Conservation (phyloP, 768 basidiomycete species). For the Psilocybe azurescens region DNA sequence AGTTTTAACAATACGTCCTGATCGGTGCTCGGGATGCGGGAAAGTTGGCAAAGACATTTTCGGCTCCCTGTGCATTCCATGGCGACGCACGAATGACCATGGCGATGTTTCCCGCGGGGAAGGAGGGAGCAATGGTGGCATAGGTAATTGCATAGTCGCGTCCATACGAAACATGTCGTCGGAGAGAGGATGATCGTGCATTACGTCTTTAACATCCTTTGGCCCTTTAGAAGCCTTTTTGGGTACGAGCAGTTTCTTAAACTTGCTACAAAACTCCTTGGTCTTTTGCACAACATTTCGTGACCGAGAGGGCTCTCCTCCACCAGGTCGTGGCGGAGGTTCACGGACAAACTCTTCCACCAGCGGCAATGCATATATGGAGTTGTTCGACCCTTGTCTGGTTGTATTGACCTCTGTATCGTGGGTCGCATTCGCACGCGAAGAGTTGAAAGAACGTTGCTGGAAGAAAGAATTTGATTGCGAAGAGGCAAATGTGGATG, state of each 20-base stretch:
- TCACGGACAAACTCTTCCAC: neutral
- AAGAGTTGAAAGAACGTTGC: neutral
- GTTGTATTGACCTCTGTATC: constrained; percentile 3
- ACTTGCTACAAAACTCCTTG: constrained; percentile 21
- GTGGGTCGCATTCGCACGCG: neutral
- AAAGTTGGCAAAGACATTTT: constrained; percentile 26
- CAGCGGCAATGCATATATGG: constrained; percentile 3
- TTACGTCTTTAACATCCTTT: neutral
- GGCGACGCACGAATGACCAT: constrained; percentile 11
- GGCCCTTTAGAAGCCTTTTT: constrained; percentile 3
- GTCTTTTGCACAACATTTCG: constrained; percentile 25
- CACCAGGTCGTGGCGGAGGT: neutral
- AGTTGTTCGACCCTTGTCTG: constrained; percentile 3
- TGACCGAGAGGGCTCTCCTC: neutral
- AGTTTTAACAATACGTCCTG: constrained; percentile 11
- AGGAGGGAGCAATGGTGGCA: constrained; percentile 2
- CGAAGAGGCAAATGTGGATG: constrained; percentile 9
- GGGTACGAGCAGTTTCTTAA: constrained; percentile 20
- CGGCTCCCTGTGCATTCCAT: constrained; percentile 12
- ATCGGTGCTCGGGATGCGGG: constrained; percentile 14
- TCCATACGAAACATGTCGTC: constrained; percentile 1
- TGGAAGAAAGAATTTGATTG: constrained; percentile 8
- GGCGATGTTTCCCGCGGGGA: constrained; percentile 7
- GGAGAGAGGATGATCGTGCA: neutral
- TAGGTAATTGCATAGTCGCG: neutral